Conservation (phyloP, 2,329 filamentous ascomycete genomes). For the Zymoseptoria brevis region DNA sequence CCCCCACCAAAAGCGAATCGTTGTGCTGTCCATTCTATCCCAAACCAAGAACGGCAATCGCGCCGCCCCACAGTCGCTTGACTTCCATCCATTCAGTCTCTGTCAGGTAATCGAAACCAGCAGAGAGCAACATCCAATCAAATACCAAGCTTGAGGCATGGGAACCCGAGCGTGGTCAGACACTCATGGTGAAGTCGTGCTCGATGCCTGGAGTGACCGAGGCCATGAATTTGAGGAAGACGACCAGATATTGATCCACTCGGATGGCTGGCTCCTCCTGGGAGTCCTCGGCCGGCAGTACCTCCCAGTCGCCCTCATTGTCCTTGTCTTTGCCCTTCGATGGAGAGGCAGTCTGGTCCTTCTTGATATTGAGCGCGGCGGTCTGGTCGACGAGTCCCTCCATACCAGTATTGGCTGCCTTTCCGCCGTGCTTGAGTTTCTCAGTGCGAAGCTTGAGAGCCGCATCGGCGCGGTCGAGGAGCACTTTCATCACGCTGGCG, state of each 20-base stretch:
- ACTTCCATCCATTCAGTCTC: conserved; percentile 27
- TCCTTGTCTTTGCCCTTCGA: conserved; percentile 36
- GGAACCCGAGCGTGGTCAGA: conserved; percentile 44
- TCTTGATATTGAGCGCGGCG: conserved; percentile 45
- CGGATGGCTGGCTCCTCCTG: conserved; percentile 71
- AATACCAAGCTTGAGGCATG: conserved; percentile 2
- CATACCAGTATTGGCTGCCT: conserved; percentile 55
- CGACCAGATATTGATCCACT: conserved; percentile 81
- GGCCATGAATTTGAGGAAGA: conserved; percentile 71
- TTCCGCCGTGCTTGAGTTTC: conserved; percentile 56
- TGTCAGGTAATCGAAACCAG: conserved; percentile 23
- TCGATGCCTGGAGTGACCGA: conserved; percentile 91
- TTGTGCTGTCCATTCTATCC: conserved; percentile 5
- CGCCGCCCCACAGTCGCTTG: conserved; percentile 22
- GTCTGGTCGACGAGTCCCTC: conserved; percentile 82
- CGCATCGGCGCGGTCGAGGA: conserved; percentile 89
- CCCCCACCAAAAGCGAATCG: neutral
- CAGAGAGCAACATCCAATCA: conserved; percentile 20
- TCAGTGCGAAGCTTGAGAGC: conserved; percentile 81
- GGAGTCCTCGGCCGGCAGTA: conserved; percentile 44
- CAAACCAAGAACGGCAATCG: conserved; percentile 25
- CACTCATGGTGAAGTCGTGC: conserved; percentile 95
- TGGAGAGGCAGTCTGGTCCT: conserved; percentile 46
- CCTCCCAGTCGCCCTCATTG: conserved; percentile 56
- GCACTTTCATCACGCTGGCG: conserved; percentile 93